Evolutionary conservation across 2,329 filamentous ascomycete genomes (phyloP).

Genomic region (Colletotrichum sp.): DNA sequence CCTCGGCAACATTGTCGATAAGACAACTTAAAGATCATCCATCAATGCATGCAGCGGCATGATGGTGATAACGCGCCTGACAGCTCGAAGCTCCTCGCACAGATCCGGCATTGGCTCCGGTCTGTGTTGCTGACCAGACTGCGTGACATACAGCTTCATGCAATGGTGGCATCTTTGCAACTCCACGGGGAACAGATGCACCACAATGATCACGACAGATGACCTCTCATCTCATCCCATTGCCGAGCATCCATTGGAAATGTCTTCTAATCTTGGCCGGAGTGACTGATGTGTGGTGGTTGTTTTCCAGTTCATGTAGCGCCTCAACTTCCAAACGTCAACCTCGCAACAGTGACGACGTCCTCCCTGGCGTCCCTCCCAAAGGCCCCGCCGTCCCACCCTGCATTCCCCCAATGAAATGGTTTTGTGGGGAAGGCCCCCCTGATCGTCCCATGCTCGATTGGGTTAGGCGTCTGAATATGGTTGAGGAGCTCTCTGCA

Average conservation of each 20-base stretch:
- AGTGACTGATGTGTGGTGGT: neutral
- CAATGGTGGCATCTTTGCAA: neutral
- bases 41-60: neutral
- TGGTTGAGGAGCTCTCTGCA: conserved; percentile 47
- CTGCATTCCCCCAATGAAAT: conserved; percentile 23
- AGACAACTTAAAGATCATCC: neutral
- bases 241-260: neutral
- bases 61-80: neutral
- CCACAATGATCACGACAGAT: neutral
- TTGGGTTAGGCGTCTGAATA: conserved; percentile 38
- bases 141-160: neutral
- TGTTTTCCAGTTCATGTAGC: neutral
- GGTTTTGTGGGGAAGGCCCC: conserved; percentile 30
- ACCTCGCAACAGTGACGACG: conserved; percentile 7
- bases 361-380: conserved; percentile 15
- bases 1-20: neutral
- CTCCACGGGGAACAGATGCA: neutral
- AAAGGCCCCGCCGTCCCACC: conserved; percentile 13
- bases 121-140: neutral
- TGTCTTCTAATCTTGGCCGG: neutral
- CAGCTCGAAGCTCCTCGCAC: conserved; percentile 3
- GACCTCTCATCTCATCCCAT: neutral
- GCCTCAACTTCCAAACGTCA: conserved; percentile 6
- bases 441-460: conserved; percentile 24
- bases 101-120: neutral